phyloP scores from a whole-genome alignment of 805 yeast species.

The Ogataea trehalophila region DNA sequence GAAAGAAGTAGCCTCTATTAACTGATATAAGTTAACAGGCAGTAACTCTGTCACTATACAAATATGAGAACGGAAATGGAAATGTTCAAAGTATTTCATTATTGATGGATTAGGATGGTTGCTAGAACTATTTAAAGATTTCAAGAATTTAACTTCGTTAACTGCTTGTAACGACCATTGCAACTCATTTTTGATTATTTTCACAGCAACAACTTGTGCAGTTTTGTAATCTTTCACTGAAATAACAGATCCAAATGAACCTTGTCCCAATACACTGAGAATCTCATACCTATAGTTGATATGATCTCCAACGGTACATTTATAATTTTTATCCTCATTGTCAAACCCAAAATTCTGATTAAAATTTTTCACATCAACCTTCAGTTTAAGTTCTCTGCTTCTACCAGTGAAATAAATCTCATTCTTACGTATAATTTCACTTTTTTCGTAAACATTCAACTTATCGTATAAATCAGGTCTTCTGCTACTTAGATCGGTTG shows the following conservation, averaged over 20 bases:
- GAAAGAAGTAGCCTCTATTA: slow-evolving; percentile 45
- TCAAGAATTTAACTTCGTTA: slow-evolving; percentile 66
- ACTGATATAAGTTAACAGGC: slow-evolving; percentile 61
- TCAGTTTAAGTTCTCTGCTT: slow-evolving; percentile 17
- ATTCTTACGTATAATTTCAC: slow-evolving; percentile 49
- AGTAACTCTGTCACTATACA: slow-evolving; percentile 75
- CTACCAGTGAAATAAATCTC: slow-evolving; percentile 49
- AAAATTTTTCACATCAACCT: slow-evolving; percentile 35
- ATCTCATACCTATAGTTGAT: slow-evolving; percentile 72
- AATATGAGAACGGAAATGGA: slow-evolving; percentile 75
- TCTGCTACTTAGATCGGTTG: slow-evolving; percentile 13
- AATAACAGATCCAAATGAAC: slow-evolving; percentile 79
- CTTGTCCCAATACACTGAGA: slow-evolving; percentile 56
- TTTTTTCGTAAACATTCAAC: slow-evolving; percentile 53
- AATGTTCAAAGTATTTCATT: slow-evolving; percentile 60
- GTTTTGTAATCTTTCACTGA: slow-evolving; percentile 63
- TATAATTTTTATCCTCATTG: slow-evolving; percentile 61
- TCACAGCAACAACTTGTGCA: slow-evolving; percentile 59
- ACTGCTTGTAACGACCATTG: slow-evolving; percentile 75
- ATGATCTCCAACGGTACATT: slow-evolving; percentile 56
- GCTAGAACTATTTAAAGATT: slow-evolving; percentile 33
- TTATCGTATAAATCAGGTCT: slow-evolving; percentile 18
- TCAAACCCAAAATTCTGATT: slow-evolving; percentile 65
- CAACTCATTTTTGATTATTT: slow-evolving; percentile 68
- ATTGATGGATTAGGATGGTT: slow-evolving; percentile 31